These are phyloP conservation scores for Penicillium waksmanii DNA, from an alignment of 495 filamentous ascomycete species.

Conservation along the genomic window DNA sequence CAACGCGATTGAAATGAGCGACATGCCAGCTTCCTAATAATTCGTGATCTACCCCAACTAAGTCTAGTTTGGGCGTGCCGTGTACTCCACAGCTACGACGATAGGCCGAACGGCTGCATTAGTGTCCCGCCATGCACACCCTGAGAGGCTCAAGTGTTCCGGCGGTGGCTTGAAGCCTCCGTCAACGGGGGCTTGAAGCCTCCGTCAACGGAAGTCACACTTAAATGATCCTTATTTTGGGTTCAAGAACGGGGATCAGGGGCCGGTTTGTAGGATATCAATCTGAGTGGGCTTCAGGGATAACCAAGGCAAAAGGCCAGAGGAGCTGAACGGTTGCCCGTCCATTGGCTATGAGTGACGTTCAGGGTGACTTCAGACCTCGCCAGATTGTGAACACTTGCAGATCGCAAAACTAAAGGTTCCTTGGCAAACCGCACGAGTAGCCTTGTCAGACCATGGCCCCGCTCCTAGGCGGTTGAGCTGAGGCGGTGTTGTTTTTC, in stretches of 20 bases:
- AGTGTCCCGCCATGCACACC: neutral
- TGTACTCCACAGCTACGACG: neutral
- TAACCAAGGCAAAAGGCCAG: neutral
- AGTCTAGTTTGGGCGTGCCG: neutral
- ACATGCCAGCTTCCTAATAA: neutral
- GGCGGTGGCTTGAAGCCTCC: neutral
- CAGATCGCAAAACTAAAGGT: neutral
- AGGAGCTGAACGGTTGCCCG: neutral
- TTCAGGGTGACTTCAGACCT: neutral
- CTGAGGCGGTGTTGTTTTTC: neutral
- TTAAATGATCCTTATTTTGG: neutral
- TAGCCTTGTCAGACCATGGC: neutral
- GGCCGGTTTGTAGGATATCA: neutral
- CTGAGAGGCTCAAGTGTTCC: neutral
- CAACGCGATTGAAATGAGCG: neutral
- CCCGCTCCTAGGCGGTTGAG: neutral
- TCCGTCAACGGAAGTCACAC: neutral
- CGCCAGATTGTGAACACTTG: neutral
- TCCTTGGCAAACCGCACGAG: neutral
- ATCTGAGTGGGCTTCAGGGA: neutral
- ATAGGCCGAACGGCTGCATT: neutral
- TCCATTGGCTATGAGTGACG: neutral
- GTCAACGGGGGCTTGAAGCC: neutral
- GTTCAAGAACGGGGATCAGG: neutral
- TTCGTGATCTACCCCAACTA: neutral